These are phyloP conservation scores for Fusarium sp. DNA, from an alignment of 2,329 filamentous ascomycete genomes.

Conservation along the genomic window DNA sequence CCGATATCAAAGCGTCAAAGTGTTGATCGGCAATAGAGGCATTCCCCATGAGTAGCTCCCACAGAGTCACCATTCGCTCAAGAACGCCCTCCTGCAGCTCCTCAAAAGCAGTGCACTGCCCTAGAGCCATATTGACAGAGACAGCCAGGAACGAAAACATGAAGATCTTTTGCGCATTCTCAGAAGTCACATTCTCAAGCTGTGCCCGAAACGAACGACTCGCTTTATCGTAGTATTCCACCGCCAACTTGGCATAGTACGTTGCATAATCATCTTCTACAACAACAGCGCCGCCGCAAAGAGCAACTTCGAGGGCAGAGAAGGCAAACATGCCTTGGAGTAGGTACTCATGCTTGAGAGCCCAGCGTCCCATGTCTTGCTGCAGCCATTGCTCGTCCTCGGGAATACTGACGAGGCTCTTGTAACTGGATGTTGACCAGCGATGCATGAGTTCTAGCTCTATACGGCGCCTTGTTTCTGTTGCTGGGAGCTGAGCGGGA, in stretches of 20 bases:
- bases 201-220: constrained; percentile 42
- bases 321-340: constrained; percentile 54
- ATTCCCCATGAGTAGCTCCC: constrained; percentile 42
- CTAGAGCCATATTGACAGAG: constrained; percentile 44
- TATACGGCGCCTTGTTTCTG: constrained; percentile 47
- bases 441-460: constrained; percentile 67
- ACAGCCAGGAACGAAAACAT: constrained; percentile 45
- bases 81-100: constrained; percentile 35
- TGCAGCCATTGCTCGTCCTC: constrained; percentile 55
- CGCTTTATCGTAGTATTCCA: constrained; percentile 47
- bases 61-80: constrained; percentile 35
- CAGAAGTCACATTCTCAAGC: constrained; percentile 37
- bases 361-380: constrained; percentile 51
- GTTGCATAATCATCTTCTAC: constrained; percentile 30
- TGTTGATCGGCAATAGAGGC: constrained; percentile 35
- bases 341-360: constrained; percentile 56
- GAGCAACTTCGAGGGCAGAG: constrained; percentile 41
- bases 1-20: constrained; percentile 37
- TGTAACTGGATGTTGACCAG: constrained; percentile 62
- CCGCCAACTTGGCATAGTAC: constrained; percentile 41
- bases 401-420: constrained; percentile 55
- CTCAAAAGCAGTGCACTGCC: constrained; percentile 33
- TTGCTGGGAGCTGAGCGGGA: constrained; percentile 18
- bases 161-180: constrained; percentile 43
- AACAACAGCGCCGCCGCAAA: constrained; percentile 36